Conservation (phyloP, 2,329 filamentous ascomycete genomes). For the Beauveria medogensis region DNA sequence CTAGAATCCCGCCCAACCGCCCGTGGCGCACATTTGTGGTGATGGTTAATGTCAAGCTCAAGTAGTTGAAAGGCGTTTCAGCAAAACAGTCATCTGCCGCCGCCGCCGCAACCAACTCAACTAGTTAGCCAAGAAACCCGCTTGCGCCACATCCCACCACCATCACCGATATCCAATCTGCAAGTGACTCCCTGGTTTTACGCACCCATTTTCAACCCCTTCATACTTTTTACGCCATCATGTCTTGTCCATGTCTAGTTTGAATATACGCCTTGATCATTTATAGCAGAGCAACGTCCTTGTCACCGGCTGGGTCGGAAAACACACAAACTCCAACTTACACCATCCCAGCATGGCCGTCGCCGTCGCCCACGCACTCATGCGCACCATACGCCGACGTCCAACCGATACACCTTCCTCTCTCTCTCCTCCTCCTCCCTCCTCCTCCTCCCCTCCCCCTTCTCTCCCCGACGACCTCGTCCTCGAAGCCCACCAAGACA, state of each 20-base stretch:
- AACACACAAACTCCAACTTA: neutral
- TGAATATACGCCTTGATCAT: neutral
- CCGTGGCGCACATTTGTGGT: neutral
- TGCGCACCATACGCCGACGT: neutral
- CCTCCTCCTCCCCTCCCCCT: too few relatives aligned
- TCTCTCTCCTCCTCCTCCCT: neutral
- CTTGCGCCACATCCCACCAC: too few relatives aligned
- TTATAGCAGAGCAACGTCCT: neutral
- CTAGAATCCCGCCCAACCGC: neutral
- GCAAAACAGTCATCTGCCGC: too few relatives aligned
- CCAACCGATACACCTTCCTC: neutral
- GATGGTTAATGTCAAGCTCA: too few relatives aligned
- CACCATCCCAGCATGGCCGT: neutral
- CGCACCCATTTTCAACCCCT: too few relatives aligned
- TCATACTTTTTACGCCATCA: neutral
- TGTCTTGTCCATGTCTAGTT: neutral
- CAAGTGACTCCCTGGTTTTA: too few relatives aligned
- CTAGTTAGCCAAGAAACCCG: too few relatives aligned
- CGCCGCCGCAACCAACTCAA: too few relatives aligned
- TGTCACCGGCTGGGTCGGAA: too few relatives aligned
- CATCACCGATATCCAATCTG: too few relatives aligned
- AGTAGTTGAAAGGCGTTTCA: too few relatives aligned
- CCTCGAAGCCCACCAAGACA: neutral
- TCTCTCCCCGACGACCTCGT: neutral
- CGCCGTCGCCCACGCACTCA: slow-evolving; percentile 1